phyloP scores from a whole-genome alignment of 2,329 filamentous ascomycete species.

The Cordyceps tenuipes region DNA sequence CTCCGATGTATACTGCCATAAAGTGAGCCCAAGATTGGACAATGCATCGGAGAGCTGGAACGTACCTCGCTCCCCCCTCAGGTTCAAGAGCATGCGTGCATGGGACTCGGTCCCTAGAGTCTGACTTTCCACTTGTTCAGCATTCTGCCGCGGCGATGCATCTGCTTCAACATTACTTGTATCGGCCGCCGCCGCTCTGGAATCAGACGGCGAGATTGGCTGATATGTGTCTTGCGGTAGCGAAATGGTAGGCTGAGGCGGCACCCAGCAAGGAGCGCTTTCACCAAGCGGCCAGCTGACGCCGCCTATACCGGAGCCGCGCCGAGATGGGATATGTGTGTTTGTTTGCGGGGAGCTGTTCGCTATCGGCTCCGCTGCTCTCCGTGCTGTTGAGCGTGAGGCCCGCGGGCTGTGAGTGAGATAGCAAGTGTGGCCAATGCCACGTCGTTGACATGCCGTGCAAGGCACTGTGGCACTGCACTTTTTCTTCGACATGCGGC shows the following conservation, averaged over 20 bases:
- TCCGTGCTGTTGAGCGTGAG: background rate
- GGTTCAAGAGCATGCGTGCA: conserved; percentile 34
- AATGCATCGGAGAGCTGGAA: background rate
- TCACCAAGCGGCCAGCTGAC: background rate
- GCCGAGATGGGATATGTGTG: background rate
- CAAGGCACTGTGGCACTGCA: conserved; percentile 42
- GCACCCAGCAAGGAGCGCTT: background rate
- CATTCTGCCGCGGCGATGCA: background rate
- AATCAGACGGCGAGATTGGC: conserved; percentile 13
- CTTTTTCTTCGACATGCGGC: conserved; percentile 41
- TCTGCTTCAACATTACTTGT: background rate
- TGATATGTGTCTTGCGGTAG: background rate
- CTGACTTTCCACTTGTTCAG: background rate
- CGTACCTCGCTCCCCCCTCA: conserved; percentile 36
- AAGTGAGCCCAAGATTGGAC: background rate
- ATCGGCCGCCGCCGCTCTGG: conserved; percentile 4
- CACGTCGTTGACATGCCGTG: conserved; percentile 36
- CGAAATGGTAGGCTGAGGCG: background rate
- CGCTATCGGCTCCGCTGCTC: background rate
- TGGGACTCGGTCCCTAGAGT: conserved; percentile 12
- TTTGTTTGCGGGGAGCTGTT: background rate
- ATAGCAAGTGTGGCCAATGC: conserved; percentile 20
- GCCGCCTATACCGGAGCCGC: background rate
- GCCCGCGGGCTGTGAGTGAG: conserved; percentile 7
- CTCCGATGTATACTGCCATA: conserved; percentile 37